phyloP scores from a whole-genome alignment of 228 moss, liverwort and hornwort genomes.

The Sphagnum magellanicum region DNA sequence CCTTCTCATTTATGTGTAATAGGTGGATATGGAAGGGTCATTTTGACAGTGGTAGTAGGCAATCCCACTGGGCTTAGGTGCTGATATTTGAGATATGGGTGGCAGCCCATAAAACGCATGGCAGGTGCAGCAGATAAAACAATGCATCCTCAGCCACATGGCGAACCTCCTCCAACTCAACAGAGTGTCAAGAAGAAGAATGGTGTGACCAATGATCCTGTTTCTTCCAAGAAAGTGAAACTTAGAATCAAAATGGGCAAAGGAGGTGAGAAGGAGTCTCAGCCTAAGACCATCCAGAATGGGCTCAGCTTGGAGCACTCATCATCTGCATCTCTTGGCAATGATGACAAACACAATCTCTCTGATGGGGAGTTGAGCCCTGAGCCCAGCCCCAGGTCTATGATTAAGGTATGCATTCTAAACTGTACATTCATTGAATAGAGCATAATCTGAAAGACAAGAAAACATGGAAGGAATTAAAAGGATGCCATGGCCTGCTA shows the following conservation, averaged over 20 bases:
- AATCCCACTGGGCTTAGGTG: constrained; percentile 7
- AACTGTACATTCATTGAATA: too few relatives aligned
- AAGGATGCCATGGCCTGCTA: constrained; percentile 15
- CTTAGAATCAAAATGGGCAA: constrained; percentile 37
- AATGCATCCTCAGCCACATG: neutral
- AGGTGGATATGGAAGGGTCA: constrained; percentile 2
- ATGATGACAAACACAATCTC: constrained; percentile 57
- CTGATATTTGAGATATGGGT: constrained; percentile 22
- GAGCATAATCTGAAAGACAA: too few relatives aligned
- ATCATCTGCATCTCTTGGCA: constrained; percentile 64
- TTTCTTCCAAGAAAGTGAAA: constrained; percentile 28
- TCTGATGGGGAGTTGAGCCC: constrained; percentile 61
- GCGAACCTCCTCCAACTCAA: neutral
- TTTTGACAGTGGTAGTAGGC: constrained; percentile 1
- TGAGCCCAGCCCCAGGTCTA: constrained; percentile 67
- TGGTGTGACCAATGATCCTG: constrained; percentile 18
- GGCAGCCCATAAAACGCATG: constrained; percentile 40
- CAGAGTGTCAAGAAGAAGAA: constrained; percentile 29
- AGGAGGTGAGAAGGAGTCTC: constrained; percentile 22
- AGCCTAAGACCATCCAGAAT: constrained; percentile 64
- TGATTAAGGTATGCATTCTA: constrained; percentile 64
- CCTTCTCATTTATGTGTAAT: neutral
- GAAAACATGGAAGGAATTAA: neutral
- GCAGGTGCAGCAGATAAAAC: constrained; percentile 13
- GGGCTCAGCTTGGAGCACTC: constrained; percentile 70